A percentile compares a stretch with the other conserved stretches of the same genome.
Conservation (phyloP, 768 basidiomycete species). For the Russula abietina region DNA sequence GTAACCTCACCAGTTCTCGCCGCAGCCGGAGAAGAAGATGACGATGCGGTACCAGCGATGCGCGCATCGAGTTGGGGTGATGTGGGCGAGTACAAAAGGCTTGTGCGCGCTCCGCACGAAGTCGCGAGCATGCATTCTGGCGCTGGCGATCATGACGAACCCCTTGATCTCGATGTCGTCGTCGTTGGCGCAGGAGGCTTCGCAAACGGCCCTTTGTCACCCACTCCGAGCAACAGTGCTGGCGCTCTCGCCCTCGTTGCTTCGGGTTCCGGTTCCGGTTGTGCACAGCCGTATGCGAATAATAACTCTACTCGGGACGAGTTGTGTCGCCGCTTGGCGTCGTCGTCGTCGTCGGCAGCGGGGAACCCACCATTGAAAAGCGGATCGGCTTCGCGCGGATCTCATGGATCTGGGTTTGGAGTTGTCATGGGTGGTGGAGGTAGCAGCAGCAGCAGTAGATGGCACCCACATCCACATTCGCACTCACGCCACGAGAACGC, state of each 20-base stretch:
- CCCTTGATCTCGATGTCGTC: constrained; percentile 21
- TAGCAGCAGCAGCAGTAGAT: neutral
- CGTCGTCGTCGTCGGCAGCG: neutral
- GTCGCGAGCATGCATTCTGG: constrained; percentile 22
- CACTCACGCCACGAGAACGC: constrained; percentile 4
- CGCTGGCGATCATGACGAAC: constrained; percentile 21
- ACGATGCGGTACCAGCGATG: constrained; percentile 2
- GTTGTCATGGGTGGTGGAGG: neutral
- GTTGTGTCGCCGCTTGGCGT: neutral
- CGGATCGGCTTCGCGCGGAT: neutral
- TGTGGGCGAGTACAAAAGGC: constrained; percentile 21
- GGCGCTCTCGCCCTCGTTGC: constrained; percentile 11
- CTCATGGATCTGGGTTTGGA: neutral
- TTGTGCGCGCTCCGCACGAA: constrained; percentile 6
- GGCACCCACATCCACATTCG: neutral
- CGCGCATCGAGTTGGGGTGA: constrained; percentile 27
- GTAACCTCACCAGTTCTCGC: neutral
- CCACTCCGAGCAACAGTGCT: constrained; percentile 21
- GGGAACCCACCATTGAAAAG: neutral
- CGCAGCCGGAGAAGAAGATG: neutral
- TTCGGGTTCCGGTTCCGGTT: neutral
- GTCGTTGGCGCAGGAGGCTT: constrained; percentile 25
- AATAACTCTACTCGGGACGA: neutral
- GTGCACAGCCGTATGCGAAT: neutral
- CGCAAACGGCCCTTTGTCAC: constrained; percentile 16